Percentiles rank a stretch among this genome's conserved stretches.
phyloP scores from a whole-genome alignment of 352 stramenopile species.

The Globisporangium megalacanthum region DNA sequence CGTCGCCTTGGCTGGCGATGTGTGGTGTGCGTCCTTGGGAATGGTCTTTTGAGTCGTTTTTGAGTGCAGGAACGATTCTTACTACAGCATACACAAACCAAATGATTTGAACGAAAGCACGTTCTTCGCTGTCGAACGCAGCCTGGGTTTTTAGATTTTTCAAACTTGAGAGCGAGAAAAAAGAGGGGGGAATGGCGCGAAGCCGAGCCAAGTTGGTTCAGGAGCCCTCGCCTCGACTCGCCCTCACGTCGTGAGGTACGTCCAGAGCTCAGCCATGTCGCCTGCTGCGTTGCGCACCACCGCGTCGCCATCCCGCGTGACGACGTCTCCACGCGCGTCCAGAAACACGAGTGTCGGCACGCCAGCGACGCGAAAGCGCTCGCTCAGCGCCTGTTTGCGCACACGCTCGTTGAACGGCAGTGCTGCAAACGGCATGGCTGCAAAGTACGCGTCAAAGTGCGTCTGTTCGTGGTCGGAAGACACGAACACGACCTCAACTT shows the following conservation, averaged over 20 bases:
- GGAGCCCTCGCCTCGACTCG: no score
- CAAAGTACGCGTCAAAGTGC: conserved; percentile 73
- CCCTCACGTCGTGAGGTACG: conserved; percentile 15
- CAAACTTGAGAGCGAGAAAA: conserved; percentile 1
- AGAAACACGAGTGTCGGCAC: conserved; percentile 83
- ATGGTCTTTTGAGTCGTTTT: no score
- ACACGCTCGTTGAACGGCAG: conserved; percentile 68
- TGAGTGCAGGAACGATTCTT: no score
- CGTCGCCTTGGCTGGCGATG: no score
- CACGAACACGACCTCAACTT: conserved; percentile 60
- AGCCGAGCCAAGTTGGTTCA: no score
- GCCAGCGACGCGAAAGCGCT: conserved; percentile 64
- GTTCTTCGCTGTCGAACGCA: no score
- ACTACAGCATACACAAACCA: no score
- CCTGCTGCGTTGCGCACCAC: conserved; percentile 64
- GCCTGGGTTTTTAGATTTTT: no score
- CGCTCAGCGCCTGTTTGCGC: conserved; percentile 39
- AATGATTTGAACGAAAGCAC: no score
- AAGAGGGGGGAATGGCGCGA: background rate
- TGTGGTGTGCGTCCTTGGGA: no score
- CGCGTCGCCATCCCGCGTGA: conserved; percentile 66
- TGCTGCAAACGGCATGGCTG: conserved; percentile 70
- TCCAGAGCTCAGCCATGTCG: conserved; percentile 11
- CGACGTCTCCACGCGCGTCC: conserved; percentile 71
- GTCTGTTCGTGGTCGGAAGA: conserved; percentile 32